A percentile compares a stretch with the other conserved stretches of the same genome.
phyloP scores from a whole-genome alignment of 2,329 filamentous ascomycete species.

The Alternaria dauci region DNA sequence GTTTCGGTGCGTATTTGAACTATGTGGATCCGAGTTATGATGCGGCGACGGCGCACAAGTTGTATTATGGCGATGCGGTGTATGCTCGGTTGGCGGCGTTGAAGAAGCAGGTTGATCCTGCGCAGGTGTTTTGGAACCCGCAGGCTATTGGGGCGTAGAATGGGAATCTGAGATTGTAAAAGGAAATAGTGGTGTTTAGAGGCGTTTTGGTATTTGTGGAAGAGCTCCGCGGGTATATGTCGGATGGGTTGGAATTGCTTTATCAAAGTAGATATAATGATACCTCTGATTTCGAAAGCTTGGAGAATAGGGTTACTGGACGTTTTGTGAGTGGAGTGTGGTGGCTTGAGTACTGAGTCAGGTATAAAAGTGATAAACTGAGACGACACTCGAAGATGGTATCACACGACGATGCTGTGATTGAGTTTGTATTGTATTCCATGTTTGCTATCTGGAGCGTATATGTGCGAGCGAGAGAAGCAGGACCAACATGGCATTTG shows the following conservation, averaged over 20 bases:
- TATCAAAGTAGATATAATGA: neutral
- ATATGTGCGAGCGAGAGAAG: no score
- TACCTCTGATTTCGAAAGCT: no score
- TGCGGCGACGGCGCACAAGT: conserved; percentile 57
- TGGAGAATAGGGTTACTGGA: no score
- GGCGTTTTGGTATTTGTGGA: neutral
- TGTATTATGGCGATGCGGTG: conserved; percentile 58
- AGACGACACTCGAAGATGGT: no score
- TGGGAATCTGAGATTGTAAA: neutral
- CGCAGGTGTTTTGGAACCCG: conserved; percentile 50
- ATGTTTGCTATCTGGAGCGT: no score
- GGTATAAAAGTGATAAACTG: neutral
- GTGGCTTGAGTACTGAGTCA: neutral
- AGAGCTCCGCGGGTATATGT: neutral
- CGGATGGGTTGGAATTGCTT: neutral
- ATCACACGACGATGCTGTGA: no score
- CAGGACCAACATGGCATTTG: no score
- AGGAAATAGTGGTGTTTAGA: neutral
- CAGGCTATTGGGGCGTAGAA: conserved; percentile 45
- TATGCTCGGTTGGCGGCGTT: conserved; percentile 47
- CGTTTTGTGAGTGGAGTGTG: neutral
- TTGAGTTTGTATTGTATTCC: no score
- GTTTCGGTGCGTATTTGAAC: conserved; percentile 63
- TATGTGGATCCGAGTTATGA: conserved; percentile 62
- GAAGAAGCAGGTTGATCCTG: conserved; percentile 54